phyloP scores from a whole-genome alignment of 225 moss, liverwort and hornwort genomes.

The Pseudisothecium myosuroides region DNA sequence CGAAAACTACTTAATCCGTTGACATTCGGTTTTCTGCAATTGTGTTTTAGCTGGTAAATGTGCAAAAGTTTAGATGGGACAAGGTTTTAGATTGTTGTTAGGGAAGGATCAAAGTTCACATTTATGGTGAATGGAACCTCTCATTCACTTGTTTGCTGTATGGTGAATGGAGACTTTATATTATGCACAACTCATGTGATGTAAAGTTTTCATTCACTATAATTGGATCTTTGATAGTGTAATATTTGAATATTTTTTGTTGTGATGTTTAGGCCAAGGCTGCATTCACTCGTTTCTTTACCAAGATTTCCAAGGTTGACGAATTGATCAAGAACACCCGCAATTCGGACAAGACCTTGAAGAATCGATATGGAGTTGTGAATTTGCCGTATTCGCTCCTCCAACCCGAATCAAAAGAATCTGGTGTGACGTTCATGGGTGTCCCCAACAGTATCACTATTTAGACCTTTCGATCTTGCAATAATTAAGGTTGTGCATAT shows the following conservation, averaged over 20 bases:
- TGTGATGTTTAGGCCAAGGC: background rate
- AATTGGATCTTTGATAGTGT: too few species aligned
- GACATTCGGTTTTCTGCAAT: too few species aligned
- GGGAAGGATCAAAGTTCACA: too few species aligned
- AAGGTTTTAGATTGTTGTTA: too few species aligned
- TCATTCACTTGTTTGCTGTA: accelerated
- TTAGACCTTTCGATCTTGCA: background rate
- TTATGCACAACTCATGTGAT: accelerated
- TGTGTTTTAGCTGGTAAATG: too few species aligned
- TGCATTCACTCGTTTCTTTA: background rate
- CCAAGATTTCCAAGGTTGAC: background rate
- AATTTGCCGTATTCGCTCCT: constrained; percentile 22
- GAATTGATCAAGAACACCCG: background rate
- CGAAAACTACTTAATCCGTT: too few species aligned
- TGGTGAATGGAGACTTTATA: too few species aligned
- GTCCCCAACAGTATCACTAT: constrained; percentile 47
- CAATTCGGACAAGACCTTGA: background rate
- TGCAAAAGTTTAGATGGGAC: too few species aligned
- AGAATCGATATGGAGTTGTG: constrained; percentile 14
- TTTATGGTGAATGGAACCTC: too few species aligned
- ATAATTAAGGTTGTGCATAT: background rate
- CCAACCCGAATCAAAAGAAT: background rate
- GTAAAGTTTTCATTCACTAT: background rate
- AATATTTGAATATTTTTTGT: background rate
- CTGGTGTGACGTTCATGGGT: constrained; percentile 25